These are phyloP conservation scores for Blastocystis sp. DNA, from an alignment of 352 stramenopile genomes.

Conservation along the genomic window DNA sequence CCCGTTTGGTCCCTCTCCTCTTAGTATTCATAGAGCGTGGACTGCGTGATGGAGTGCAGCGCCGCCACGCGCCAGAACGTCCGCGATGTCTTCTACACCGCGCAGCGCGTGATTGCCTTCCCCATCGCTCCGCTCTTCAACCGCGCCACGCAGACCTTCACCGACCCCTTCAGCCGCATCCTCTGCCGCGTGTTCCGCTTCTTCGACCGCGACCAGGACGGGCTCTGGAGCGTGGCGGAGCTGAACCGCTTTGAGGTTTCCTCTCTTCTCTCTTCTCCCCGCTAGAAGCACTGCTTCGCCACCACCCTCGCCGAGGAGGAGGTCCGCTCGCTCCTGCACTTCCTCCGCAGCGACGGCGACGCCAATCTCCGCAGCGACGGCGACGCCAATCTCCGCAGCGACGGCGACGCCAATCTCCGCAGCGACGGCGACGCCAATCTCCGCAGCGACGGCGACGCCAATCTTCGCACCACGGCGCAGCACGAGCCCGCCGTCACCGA, in stretches of 20 bases:
- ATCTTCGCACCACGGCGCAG: not conserved
- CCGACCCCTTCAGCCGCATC: slow-evolving; percentile 6
- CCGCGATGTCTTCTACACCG: slow-evolving; percentile 34
- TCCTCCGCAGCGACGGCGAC: not conserved
- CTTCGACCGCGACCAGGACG: slow-evolving; percentile 55
- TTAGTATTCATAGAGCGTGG: slow-evolving; percentile 26
- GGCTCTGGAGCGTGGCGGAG: slow-evolving; percentile 39
- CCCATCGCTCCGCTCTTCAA: slow-evolving; percentile 32
- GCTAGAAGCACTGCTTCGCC: slow-evolving; percentile 33
- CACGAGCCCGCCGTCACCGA: slow-evolving; percentile 20
- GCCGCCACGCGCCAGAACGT: slow-evolving; percentile 34
- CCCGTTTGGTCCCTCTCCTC: not conserved
- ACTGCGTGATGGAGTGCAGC: slow-evolving; percentile 47
- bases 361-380: too few relatives aligned
- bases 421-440: too few relatives aligned
- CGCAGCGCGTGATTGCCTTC: slow-evolving; percentile 40
- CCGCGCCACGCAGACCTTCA: not conserved
- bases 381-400: too few relatives aligned
- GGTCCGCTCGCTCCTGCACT: not conserved
- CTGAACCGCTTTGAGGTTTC: slow-evolving; percentile 31
- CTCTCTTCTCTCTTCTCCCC: not conserved
- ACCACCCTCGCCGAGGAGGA: slow-evolving; percentile 6
- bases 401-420: too few relatives aligned
- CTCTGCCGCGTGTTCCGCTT: slow-evolving; percentile 46
- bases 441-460: too few relatives aligned